Conservation (phyloP, 768 basidiomycete genomes). For the Termitomyces sp. region DNA sequence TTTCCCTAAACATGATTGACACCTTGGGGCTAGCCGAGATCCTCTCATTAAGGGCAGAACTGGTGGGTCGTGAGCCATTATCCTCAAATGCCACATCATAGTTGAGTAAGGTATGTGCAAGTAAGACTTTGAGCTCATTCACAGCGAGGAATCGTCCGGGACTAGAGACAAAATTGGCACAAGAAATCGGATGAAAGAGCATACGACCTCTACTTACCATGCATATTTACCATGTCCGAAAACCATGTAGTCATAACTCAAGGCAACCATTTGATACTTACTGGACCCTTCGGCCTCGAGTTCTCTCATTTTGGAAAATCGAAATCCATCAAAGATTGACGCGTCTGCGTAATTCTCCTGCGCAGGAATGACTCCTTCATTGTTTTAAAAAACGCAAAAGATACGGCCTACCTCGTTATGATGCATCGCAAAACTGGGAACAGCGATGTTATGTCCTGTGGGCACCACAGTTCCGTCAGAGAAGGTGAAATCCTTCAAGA, state of each 20-base stretch:
- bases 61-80: neutral
- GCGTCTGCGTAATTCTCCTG: constrained; percentile 18
- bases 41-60: neutral
- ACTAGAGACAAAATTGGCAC: constrained; percentile 4
- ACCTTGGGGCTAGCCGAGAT: constrained; percentile 27
- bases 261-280: neutral
- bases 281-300: constrained; percentile 13
- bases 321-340: constrained; percentile 32
- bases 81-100: constrained; percentile 31
- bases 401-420: constrained; percentile 5
- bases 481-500: constrained; percentile 20
- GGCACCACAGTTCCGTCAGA: constrained; percentile 24
- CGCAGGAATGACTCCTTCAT: neutral
- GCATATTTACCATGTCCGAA: constrained; percentile 8
- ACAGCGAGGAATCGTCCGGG: constrained; percentile 42
- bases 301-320: constrained; percentile 30
- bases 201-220: neutral
- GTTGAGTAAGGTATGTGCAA: constrained; percentile 30
- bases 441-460: constrained; percentile 15
- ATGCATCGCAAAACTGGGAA: constrained; percentile 5
- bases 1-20: constrained; percentile 32
- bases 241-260: neutral
- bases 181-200: neutral
- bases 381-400: neutral
- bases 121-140: constrained; percentile 33